These are phyloP conservation scores for Astraeus odoratus DNA, from an alignment of 768 basidiomycete species.

Conservation along the genomic window DNA sequence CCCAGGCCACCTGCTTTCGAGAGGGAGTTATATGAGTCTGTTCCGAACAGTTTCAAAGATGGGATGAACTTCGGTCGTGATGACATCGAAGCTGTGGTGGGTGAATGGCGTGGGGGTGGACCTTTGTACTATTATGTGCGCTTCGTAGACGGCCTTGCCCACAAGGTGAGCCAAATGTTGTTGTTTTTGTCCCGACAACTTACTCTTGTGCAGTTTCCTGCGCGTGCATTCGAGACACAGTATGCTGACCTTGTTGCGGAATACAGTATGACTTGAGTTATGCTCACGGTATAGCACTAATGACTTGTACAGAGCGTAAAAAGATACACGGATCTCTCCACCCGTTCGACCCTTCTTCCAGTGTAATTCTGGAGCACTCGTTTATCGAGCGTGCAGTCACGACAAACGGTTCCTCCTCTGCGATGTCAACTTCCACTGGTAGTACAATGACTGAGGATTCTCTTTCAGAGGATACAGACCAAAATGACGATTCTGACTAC, in stretches of 20 bases:
- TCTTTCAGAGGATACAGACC: constrained; percentile 25
- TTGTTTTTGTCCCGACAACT: not conserved
- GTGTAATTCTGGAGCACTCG: constrained; percentile 48
- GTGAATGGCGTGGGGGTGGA: constrained; percentile 39
- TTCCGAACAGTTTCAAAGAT: constrained; percentile 28
- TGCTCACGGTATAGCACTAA: constrained; percentile 7
- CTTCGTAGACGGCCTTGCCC: constrained; percentile 47
- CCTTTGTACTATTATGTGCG: constrained; percentile 57
- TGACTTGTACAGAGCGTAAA: constrained; percentile 33
- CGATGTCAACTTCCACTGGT: constrained; percentile 5
- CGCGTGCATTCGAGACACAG: constrained; percentile 29
- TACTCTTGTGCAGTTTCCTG: constrained; percentile 34
- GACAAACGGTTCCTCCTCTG: constrained; percentile 15
- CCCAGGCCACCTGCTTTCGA: constrained; percentile 32
- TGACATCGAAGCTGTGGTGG: constrained; percentile 45
- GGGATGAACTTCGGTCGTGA: constrained; percentile 25
- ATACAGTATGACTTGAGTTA: constrained; percentile 43
- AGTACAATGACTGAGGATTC: constrained; percentile 11
- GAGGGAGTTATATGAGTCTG: constrained; percentile 37
- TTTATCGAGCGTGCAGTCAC: constrained; percentile 38
- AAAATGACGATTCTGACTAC: constrained; percentile 11
- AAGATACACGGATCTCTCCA: constrained; percentile 37
- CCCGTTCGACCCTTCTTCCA: constrained; percentile 55
- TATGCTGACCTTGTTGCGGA: constrained; percentile 42
- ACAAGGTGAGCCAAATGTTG: constrained; percentile 38